Evolutionary conservation across 495 filamentous ascomycete genomes (phyloP).

Genomic region (Podospora pseudoanserina): DNA sequence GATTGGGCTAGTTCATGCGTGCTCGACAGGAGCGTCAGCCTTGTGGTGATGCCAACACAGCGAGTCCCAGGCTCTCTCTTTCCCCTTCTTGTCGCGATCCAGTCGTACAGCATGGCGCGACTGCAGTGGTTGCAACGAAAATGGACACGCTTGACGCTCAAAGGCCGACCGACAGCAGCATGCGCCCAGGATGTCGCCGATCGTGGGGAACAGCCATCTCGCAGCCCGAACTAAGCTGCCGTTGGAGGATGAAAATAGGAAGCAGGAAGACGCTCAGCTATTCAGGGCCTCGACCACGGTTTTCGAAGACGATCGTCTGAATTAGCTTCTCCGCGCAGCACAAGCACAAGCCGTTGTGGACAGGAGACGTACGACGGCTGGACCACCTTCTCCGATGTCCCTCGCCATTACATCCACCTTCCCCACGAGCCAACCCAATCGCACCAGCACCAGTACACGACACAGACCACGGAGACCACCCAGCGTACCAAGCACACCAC

Average conservation of each 20-base stretch:
- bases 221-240: background rate
- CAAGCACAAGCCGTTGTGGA: conserved; percentile 22
- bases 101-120: conserved; percentile 1
- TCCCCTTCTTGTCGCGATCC: background rate
- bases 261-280: background rate
- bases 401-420: conserved; percentile 12
- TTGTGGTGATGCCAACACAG: background rate
- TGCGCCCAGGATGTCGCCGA: background rate
- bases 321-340: conserved; percentile 25
- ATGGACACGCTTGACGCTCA: background rate
- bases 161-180: conserved; percentile 11
- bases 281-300: background rate
- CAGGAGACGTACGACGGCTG: conserved; percentile 6
- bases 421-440: conserved; percentile 6
- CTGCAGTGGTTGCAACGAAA: background rate
- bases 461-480: background rate
- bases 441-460: background rate
- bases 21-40: background rate
- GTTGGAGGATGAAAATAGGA: background rate
- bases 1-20: background rate
- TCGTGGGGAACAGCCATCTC: conserved; percentile 5
- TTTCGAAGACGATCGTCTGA: conserved; percentile 19
- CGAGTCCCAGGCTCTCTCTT: background rate
- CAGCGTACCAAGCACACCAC: background rate
- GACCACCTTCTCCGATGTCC: conserved; percentile 14